Conservation (phyloP, 2,329 filamentous ascomycete genomes). For the Domatiomyces catenatus region DNA sequence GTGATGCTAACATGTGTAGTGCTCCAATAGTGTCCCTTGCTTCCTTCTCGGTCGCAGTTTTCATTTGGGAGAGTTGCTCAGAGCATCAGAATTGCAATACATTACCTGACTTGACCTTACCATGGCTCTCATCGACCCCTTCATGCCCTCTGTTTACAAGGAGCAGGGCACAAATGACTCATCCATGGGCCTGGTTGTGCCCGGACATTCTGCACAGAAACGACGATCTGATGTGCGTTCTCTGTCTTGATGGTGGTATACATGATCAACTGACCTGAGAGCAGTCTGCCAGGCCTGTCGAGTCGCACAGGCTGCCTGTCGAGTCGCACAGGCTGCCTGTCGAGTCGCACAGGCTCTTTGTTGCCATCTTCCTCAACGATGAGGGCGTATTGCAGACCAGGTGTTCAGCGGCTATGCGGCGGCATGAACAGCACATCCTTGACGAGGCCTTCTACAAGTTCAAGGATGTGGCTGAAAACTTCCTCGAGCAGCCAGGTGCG, state of each 20-base stretch:
- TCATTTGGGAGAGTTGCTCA: background rate
- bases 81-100: background rate
- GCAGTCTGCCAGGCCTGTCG: background rate
- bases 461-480: background rate
- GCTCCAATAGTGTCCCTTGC: background rate
- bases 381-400: background rate
- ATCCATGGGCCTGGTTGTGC: background rate
- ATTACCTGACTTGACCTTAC: background rate
- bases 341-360: background rate
- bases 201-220: background rate
- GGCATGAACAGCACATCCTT: background rate
- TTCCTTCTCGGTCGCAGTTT: background rate
- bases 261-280: background rate
- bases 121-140: background rate
- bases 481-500: background rate
- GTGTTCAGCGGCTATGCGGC: background rate
- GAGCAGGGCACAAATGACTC: background rate
- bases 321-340: background rate
- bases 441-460: background rate
- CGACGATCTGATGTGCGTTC: background rate
- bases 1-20: background rate
- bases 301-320: background rate
- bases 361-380: slow-evolving; percentile 1
- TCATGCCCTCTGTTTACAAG: background rate
- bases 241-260: background rate